phyloP scores from a whole-genome alignment of 2,329 filamentous ascomycete genomes.

The Colletotrichum ledebouriae region DNA sequence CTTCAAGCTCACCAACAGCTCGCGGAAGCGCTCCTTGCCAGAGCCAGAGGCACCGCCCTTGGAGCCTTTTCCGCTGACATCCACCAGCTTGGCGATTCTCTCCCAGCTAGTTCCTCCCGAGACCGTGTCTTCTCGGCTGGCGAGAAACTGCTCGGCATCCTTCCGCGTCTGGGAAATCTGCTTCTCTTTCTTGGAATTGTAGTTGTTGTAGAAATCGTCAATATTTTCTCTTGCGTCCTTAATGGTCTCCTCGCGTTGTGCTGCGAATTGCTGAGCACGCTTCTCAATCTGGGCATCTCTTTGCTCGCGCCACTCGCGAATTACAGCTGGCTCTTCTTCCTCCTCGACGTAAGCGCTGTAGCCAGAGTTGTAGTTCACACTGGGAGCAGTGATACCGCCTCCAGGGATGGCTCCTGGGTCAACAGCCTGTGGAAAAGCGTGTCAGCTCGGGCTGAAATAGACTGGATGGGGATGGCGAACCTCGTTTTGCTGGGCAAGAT shows the following conservation, averaged over 20 bases:
- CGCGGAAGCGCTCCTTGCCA: conserved; percentile 96
- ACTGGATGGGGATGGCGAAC: conserved; percentile 58
- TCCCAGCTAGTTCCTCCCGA: conserved; percentile 98
- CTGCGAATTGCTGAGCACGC: conserved; percentile 85
- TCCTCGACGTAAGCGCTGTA: conserved; percentile 67
- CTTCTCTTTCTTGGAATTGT: conserved; percentile 98
- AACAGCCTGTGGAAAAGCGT: conserved; percentile 67
- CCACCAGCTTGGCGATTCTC: conserved; percentile 96
- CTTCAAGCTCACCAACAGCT: conserved; percentile 86
- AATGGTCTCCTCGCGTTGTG: conserved; percentile 87
- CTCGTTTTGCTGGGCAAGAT: conserved; percentile 77
- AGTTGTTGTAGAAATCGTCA: conserved; percentile 99
- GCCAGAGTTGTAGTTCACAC: conserved; percentile 73
- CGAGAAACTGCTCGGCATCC: conserved; percentile 94
- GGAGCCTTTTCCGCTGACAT: conserved; percentile 92
- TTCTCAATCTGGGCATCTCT: conserved; percentile 86
- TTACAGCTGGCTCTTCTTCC: conserved; percentile 89
- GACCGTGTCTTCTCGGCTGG: conserved; percentile 89
- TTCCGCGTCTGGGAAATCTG: conserved; percentile 86
- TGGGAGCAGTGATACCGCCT: conserved; percentile 83
- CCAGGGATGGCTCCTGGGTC: conserved; percentile 81
- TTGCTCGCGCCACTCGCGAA: conserved; percentile 92
- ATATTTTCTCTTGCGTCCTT: conserved; percentile 94
- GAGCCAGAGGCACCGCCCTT: conserved; percentile 90
- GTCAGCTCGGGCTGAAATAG: conserved; percentile 7